Percentiles rank a stretch among this genome's conserved stretches.
phyloP scores from a whole-genome alignment of 345 rosid species.

The Gossypium australe region DNA sequence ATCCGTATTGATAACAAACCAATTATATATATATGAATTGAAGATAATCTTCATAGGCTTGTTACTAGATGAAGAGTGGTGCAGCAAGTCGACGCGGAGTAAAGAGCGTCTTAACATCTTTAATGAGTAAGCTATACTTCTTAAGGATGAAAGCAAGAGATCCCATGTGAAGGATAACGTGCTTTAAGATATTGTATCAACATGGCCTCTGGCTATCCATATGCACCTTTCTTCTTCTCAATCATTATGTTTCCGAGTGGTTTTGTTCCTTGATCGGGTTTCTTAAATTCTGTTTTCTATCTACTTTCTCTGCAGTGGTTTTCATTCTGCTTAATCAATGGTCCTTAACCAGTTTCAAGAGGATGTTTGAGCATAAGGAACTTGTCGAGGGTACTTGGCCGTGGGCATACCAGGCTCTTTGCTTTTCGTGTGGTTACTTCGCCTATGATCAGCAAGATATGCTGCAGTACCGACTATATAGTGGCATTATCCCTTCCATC shows the following conservation, averaged over 20 bases:
- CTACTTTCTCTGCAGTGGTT: constrained; percentile 46
- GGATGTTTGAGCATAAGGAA: constrained; percentile 66
- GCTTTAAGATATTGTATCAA: too few species aligned
- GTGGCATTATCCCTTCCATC: constrained; percentile 73
- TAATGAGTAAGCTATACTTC: background rate
- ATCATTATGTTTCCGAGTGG: background rate
- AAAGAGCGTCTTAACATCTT: background rate
- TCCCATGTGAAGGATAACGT: too few species aligned
- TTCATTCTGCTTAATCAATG: constrained; percentile 54
- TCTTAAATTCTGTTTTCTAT: background rate
- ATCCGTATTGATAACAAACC: background rate
- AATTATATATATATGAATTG: too few species aligned
- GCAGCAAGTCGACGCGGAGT: background rate
- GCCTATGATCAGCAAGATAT: constrained; percentile 96
- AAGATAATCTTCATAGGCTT: background rate
- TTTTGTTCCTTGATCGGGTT: background rate
- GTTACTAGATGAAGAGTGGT: background rate
- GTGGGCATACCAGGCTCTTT: constrained; percentile 73
- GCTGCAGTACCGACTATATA: constrained; percentile 68
- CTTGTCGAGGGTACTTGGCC: constrained; percentile 66
- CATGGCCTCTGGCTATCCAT: too few species aligned
- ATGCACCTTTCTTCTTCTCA: too few species aligned
- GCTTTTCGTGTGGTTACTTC: constrained; percentile 91
- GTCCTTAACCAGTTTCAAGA: constrained; percentile 35
- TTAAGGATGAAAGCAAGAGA: too few species aligned